Percentiles rank a stretch among this genome's conserved stretches.
These are phyloP conservation scores for Aureobasidium sp. DNA, from an alignment of 2,329 filamentous ascomycete species.

Conservation along the genomic window DNA sequence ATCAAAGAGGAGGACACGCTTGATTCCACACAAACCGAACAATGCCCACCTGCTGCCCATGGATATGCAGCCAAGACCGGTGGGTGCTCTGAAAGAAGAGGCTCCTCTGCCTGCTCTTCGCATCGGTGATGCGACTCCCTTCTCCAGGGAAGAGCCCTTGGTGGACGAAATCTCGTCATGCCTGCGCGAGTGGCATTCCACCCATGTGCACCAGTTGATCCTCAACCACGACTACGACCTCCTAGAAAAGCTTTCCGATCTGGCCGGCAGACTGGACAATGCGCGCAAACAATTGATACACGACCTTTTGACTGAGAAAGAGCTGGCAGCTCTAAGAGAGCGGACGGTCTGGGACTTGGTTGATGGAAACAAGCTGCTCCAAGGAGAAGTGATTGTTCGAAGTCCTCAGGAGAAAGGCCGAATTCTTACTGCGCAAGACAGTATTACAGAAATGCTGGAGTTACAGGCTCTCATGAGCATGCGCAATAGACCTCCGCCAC, in stretches of 20 bases:
- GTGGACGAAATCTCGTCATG: slow-evolving; percentile 98
- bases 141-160: slow-evolving; percentile 77
- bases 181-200: slow-evolving; percentile 95
- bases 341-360: slow-evolving; percentile 95
- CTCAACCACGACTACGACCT: slow-evolving; percentile 73
- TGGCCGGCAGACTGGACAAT: slow-evolving; percentile 77
- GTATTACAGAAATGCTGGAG: slow-evolving; percentile 81
- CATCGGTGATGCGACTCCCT: slow-evolving; percentile 93
- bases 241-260: slow-evolving; percentile 70
- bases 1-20: slow-evolving; percentile 3
- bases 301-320: slow-evolving; percentile 81
- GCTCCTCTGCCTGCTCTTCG: slow-evolving; percentile 96
- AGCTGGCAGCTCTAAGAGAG: slow-evolving; percentile 73
- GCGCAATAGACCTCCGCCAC: slow-evolving; percentile 70
- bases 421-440: slow-evolving; percentile 85
- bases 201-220: slow-evolving; percentile 86
- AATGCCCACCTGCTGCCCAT: slow-evolving; percentile 8
- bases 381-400: slow-evolving; percentile 88
- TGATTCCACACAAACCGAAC: not conserved
- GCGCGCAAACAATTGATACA: slow-evolving; percentile 85
- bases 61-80: slow-evolving; percentile 46
- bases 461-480: slow-evolving; percentile 95
- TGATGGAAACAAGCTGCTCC: slow-evolving; percentile 86
- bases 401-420: slow-evolving; percentile 77
- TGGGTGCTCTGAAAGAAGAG: slow-evolving; percentile 65